Percentiles rank a stretch among this genome's conserved stretches.
Evolutionary conservation across 2,329 filamentous ascomycete species (phyloP).

Genomic region (Fusarium sp.): DNA sequence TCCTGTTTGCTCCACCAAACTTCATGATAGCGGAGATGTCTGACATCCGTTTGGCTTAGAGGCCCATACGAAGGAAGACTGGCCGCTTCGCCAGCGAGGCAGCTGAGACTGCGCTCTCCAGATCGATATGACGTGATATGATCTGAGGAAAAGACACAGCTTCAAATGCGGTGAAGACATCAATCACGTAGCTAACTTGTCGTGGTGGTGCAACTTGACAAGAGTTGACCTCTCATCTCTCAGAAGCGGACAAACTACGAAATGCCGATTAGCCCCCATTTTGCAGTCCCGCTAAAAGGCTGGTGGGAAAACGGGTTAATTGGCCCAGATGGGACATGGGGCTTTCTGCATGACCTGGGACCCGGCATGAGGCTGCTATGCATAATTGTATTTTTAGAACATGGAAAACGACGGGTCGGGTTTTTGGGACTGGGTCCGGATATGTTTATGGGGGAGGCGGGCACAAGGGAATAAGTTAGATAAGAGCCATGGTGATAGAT

Average conservation of each 20-base stretch:
- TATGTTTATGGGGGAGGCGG: slow-evolving; percentile 18
- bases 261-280: slow-evolving; percentile 48
- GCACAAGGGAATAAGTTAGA: background rate
- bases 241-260: slow-evolving; percentile 38
- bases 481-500: background rate
- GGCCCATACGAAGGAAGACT: background rate
- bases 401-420: slow-evolving; percentile 12
- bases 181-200: slow-evolving; percentile 18
- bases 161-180: slow-evolving; percentile 36
- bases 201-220: slow-evolving; percentile 27
- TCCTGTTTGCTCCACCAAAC: slow-evolving; percentile 1
- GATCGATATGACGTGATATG: slow-evolving; percentile 24
- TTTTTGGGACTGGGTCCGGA: slow-evolving; percentile 22
- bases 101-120: slow-evolving; percentile 12
- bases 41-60: background rate
- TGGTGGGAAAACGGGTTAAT: slow-evolving; percentile 40
- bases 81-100: slow-evolving; percentile 2
- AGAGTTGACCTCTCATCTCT: slow-evolving; percentile 31
- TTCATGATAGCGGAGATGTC: slow-evolving; percentile 17
- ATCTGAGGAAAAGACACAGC: slow-evolving; percentile 10
- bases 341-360: slow-evolving; percentile 42
- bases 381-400: slow-evolving; percentile 48
- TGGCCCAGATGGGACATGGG: slow-evolving; percentile 23
- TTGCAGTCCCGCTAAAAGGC: slow-evolving; percentile 23
- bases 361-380: slow-evolving; percentile 42